phyloP scores from a whole-genome alignment of 805 yeast species.

The Candida tibetensis region DNA sequence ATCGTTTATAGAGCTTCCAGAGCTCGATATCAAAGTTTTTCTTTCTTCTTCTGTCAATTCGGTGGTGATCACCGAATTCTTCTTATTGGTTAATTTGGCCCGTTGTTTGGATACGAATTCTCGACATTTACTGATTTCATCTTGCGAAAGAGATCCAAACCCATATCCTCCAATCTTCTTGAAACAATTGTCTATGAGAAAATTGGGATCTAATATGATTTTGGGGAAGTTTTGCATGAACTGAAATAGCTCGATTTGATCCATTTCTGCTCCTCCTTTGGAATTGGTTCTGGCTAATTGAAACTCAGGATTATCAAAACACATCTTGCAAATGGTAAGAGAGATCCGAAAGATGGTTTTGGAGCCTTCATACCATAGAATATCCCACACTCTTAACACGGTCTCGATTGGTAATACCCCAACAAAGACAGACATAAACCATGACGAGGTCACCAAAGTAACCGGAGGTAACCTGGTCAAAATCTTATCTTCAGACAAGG shows the following conservation, averaged over 20 bases:
- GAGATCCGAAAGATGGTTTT: conserved; percentile 81
- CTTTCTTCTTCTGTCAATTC: conserved; percentile 41
- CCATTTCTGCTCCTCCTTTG: conserved; percentile 29
- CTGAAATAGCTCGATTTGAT: conserved; percentile 64
- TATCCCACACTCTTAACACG: conserved; percentile 89
- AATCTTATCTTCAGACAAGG: conserved; percentile 47
- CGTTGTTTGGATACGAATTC: conserved; percentile 72
- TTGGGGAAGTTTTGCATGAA: conserved; percentile 82
- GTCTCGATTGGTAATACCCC: conserved; percentile 89
- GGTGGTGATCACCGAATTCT: conserved; percentile 25
- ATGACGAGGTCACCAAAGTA: conserved; percentile 88
- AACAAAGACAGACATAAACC: conserved; percentile 98
- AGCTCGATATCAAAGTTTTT: conserved; percentile 21
- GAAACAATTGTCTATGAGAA: conserved; percentile 70
- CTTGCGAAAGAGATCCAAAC: conserved; percentile 74
- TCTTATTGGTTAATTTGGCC: conserved; percentile 30
- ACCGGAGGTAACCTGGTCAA: conserved; percentile 82
- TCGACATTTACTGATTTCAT: conserved; percentile 75
- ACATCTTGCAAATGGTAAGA: conserved; percentile 70
- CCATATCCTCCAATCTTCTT: conserved; percentile 62
- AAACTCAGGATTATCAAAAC: conserved; percentile 63
- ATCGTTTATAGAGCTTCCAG: conserved; percentile 15
- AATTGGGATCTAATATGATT: conserved; percentile 62
- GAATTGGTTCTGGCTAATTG: conserved; percentile 15
- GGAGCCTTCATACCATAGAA: conserved; percentile 88